These are phyloP conservation scores for Tetrapisispora namnaoensis DNA, from an alignment of 805 yeast genomes.

Conservation along the genomic window DNA sequence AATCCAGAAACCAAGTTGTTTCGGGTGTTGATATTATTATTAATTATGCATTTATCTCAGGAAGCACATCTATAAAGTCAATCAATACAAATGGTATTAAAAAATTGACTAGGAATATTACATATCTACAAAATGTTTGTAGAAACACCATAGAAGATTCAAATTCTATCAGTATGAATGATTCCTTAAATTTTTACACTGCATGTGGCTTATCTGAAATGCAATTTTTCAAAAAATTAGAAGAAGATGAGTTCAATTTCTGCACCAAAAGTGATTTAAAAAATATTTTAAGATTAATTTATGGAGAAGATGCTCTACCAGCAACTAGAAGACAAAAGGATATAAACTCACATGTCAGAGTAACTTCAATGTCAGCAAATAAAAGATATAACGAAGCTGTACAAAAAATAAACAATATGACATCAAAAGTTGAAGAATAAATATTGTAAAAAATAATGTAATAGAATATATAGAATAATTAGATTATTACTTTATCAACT, in stretches of 20 bases:
- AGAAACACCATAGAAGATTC: conserved; percentile 15
- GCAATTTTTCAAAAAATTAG: conserved; percentile 12
- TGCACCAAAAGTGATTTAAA: conserved; percentile 17
- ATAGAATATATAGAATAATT: neutral
- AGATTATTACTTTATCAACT: too few species aligned
- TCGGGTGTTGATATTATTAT: conserved; percentile 19
- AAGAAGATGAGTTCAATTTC: conserved; percentile 11
- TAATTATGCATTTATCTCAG: conserved; percentile 18
- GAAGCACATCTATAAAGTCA: conserved; percentile 18
- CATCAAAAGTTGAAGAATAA: neutral
- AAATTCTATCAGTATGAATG: conserved; percentile 16
- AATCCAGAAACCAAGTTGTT: conserved; percentile 15
- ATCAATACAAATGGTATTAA: conserved; percentile 25
- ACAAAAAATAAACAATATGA: conserved; percentile 8
- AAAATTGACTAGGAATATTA: conserved; percentile 24
- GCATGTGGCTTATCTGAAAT: conserved; percentile 18
- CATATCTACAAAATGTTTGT: conserved; percentile 23
- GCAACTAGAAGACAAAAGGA: conserved; percentile 8
- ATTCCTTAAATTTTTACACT: conserved; percentile 16
- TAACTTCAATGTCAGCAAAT: conserved; percentile 17
- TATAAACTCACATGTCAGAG: conserved; percentile 9
- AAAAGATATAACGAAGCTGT: conserved; percentile 23
- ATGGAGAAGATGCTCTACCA: conserved; percentile 25
- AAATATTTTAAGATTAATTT: conserved; percentile 22
- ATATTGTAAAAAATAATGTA: too few species aligned